These are phyloP conservation scores for Acanthamoeba healyi DNA, from an alignment of 208 protist species.

Conservation along the genomic window DNA sequence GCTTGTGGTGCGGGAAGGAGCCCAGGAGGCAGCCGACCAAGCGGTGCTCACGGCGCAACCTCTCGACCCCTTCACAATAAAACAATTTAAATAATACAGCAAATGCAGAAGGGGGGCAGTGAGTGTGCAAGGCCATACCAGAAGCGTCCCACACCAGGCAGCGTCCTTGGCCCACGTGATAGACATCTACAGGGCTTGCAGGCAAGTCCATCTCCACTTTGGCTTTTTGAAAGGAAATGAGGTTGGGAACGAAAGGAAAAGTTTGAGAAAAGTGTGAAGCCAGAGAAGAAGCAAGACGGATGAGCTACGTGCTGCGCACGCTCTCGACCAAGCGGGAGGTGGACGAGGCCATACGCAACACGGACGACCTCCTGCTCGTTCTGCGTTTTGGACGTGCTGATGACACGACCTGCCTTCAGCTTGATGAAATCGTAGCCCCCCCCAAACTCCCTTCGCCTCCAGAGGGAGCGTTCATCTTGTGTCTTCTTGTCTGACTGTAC, in stretches of 20 bases:
- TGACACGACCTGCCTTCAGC: conserved; percentile 79
- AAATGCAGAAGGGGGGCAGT: background rate
- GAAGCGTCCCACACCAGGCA: background rate
- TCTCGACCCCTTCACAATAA: background rate
- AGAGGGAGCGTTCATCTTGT: background rate
- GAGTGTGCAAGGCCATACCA: background rate
- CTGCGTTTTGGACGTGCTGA: conserved; percentile 81
- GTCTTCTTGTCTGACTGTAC: too few relatives aligned
- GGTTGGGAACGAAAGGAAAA: background rate
- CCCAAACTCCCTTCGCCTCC: background rate
- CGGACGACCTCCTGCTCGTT: conserved; percentile 82
- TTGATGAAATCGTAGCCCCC: conserved; percentile 82
- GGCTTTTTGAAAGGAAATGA: background rate
- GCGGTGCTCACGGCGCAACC: background rate
- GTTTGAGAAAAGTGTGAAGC: background rate
- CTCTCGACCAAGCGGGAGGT: conserved; percentile 77
- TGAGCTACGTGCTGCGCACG: background rate
- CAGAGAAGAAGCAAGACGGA: background rate
- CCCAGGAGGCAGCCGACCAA: conserved; percentile 2
- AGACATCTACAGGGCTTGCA: background rate
- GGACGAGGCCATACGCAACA: conserved; percentile 80
- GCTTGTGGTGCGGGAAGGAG: conserved; percentile 32
- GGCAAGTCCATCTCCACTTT: background rate
- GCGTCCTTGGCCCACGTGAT: conserved; percentile 10
- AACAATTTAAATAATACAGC: background rate